These are phyloP conservation scores for Aspergillus steynii DNA, from an alignment of 495 filamentous ascomycete genomes.

Conservation along the genomic window DNA sequence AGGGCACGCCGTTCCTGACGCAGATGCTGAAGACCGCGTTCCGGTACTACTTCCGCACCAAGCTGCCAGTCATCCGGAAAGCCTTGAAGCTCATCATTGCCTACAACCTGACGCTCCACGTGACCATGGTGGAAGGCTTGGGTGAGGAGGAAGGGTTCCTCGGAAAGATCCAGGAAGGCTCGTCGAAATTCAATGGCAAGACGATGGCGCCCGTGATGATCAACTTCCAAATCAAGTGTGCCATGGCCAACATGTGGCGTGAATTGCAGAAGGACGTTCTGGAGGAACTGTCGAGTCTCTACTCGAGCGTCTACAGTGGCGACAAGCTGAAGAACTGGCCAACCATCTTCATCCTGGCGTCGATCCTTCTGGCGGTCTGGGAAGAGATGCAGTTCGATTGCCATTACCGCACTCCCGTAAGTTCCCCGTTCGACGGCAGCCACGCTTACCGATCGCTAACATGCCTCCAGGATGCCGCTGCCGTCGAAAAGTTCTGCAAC, in stretches of 20 bases:
- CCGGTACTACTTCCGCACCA: conserved; percentile 81
- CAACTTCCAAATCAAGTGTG: conserved; percentile 97
- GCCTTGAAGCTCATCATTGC: conserved; percentile 87
- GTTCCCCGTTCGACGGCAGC: conserved; percentile 10
- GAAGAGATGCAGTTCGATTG: conserved; percentile 97
- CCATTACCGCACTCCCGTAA: conserved; percentile 78
- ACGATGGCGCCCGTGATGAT: conserved; percentile 93
- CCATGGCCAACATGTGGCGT: conserved; percentile 93
- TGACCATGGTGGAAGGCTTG: conserved; percentile 87
- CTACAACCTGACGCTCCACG: conserved; percentile 88
- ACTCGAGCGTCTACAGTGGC: conserved; percentile 90
- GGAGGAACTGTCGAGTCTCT: conserved; percentile 84
- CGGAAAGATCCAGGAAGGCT: conserved; percentile 75
- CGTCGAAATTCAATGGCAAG: conserved; percentile 82
- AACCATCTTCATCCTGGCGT: conserved; percentile 92
- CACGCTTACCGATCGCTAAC: conserved; percentile 6
- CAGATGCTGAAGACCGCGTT: conserved; percentile 93
- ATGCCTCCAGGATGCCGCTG: conserved; percentile 58
- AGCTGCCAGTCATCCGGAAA: conserved; percentile 82
- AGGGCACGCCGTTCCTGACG: conserved; percentile 87
- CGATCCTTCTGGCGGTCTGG: conserved; percentile 88
- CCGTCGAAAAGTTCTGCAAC: conserved; percentile 86
- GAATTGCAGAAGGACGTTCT: conserved; percentile 92
- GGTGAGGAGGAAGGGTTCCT: conserved; percentile 74
- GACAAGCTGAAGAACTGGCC: conserved; percentile 97